Evolutionary conservation across 2,329 filamentous ascomycete genomes (phyloP), one percentile per base, ranked within the genome.

Genomic region (Trematosphaeria pertusa): DNA sequence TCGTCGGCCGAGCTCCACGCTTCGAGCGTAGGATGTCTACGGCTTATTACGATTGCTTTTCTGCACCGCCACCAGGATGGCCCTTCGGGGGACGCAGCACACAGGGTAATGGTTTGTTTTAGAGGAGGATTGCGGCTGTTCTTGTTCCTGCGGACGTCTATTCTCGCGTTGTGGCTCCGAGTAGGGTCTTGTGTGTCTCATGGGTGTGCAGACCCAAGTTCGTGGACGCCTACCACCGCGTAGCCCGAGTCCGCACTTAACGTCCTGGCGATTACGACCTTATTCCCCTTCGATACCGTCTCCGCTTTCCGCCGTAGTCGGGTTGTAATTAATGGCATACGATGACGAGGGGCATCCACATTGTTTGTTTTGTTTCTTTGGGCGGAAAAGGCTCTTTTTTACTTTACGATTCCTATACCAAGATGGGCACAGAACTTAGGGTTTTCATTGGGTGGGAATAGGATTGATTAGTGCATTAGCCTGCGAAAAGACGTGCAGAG

Each of bases 291-390:
- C 42, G 48, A 62, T 58, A 48, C 40, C 50, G 31, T 37, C 49
- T 52, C 56, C 47, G 32, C 36, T 18, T 60, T 67, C 46, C 51
- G 52, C 59, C 50, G 36, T 59, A 61, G 47, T 56, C 57, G 63
- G 54, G 50, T 61, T 69, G 65, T 71, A 71, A 70, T 70, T 70
- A 70, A 69, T 70, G 66, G 66, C 61, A 68, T 64, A 60, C 59
- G 61, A 61, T 52, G 52, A 61, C 43, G 65, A 67, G 49, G 47
- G 62, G 57, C n/a, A n/a, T n/a, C n/a, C n/a, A 57, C 43, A 59
- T 56, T 36, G 46, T 33, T 46, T 52, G 61, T 46, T 59, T 58
- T 54, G 48, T 54, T 57, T 35, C 50, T 53, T 54, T 53, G 43
- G 51, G 56, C 46, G 61, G 56, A 54, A 62, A 59, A 61, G 52